Base-by-base conservation (phyloP, 805 yeast genomes). In the Wickerhamiella hasegawae region DNA sequence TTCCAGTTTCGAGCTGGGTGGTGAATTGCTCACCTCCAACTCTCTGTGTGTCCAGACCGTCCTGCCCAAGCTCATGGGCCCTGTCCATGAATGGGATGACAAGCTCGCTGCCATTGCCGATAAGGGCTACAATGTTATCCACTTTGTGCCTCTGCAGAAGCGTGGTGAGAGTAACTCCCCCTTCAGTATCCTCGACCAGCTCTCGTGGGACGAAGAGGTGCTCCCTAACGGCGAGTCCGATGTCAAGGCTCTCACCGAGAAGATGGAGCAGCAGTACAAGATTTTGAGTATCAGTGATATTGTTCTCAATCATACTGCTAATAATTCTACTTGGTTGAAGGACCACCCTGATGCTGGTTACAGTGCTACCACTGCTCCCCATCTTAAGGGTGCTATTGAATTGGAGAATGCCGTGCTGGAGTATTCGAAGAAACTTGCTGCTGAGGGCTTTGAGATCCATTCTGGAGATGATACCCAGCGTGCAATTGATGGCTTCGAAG, bases 81-180 rank as follows among this genome's bases (percentile, higher is more conserved):
- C 71, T 2, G 52, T 65, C 23, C 27, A 18, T 18, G 52, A 54
- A 2, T 87, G 97, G 97, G 70, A 71, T 38, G 52, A 57, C 1
- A 60, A 79, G 38, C 79, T 87, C 39, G 52, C 54, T 1, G 68
- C 68, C 31, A 68, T 87, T 31, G 58, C 75, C 12, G 52, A 58
- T 6, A 90, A 90, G 55, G 85, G 90, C 16, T 87, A 87, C 61
- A 90, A 90, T 55, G 82, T 87, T 95, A 63, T 90, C 30, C 98
- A 87, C 60, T 87, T 87, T 54, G 85, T 96, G 4, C 98, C 98
- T 0, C 63, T 87, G 45, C 95, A 87, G 57, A 60, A 74, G 43
- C 66, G 97, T 37, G 98, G 98, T 23, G 77, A 67, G 41, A 80
- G 94, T 1, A 70, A 85, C 54, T 85, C 96, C 5, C 98, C 98